These are phyloP conservation scores for Exserohilum rostratum DNA, from an alignment of 2,329 filamentous ascomycete species.

Conservation along the genomic window DNA sequence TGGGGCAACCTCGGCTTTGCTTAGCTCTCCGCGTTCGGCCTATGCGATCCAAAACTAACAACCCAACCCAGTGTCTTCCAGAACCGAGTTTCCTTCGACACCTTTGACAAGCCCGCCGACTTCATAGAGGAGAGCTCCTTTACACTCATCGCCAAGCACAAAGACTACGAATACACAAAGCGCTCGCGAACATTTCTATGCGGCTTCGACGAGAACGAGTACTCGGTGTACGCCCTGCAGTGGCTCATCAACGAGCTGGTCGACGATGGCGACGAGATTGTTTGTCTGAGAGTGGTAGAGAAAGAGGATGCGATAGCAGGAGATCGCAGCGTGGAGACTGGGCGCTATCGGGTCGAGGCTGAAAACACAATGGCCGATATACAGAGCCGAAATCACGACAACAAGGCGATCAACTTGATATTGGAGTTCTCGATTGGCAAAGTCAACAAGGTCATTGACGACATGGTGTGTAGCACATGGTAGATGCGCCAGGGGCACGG, in stretches of 20 bases:
- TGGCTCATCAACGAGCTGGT: constrained; percentile 92
- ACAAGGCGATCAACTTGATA: constrained; percentile 83
- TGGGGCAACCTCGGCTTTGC: background rate
- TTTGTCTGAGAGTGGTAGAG: constrained; percentile 87
- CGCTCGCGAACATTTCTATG: constrained; percentile 88
- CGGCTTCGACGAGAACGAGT: constrained; percentile 87
- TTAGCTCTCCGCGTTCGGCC: background rate
- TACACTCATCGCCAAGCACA: constrained; percentile 83
- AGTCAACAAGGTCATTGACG: constrained; percentile 86
- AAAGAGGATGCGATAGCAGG: constrained; percentile 75
- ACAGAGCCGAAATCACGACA: constrained; percentile 77
- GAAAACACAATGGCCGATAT: constrained; percentile 75
- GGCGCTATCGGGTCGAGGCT: constrained; percentile 77
- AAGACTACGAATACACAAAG: constrained; percentile 80
- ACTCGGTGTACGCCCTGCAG: constrained; percentile 89
- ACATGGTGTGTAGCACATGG: constrained; percentile 69
- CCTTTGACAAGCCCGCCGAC: constrained; percentile 71
- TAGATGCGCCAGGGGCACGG: background rate
- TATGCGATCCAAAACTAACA: constrained; percentile 19
- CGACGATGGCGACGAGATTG: constrained; percentile 90
- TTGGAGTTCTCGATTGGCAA: constrained; percentile 90
- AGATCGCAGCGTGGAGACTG: constrained; percentile 66
- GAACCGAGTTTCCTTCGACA: constrained; percentile 75
- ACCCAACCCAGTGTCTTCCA: constrained; percentile 62
- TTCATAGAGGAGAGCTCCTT: constrained; percentile 67